Base-by-base conservation (phyloP, 129 eudicot genomes). In the Helianthus tuberosus region DNA sequence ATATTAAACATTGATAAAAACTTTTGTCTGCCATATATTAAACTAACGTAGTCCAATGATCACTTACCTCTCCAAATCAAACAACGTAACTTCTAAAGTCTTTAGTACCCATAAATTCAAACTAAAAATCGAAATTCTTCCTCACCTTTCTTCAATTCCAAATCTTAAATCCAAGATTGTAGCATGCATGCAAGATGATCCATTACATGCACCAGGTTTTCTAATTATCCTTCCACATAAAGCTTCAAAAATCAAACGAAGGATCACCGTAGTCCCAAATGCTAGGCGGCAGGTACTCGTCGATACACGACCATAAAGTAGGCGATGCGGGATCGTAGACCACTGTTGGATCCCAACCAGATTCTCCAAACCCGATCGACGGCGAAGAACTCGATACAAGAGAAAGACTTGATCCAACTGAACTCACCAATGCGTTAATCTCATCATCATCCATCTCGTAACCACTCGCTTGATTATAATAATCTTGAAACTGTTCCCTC, bases 191-290 rank as follows among this genome's bases (percentile, higher is more conserved):
- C 64, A 69, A 52, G 23, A 39, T 57, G 39, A 71, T 12, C 55
- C 49, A 51, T 32, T 32, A 32, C 4, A 32, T 32, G 36, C 36
- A 32, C 36, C 4, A 27, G 36, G 36, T 32, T 32, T 32, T 32
- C 4, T 3, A 2, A 32, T 32, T 3, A 32, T 32, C 36, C 36
- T 32, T 3, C 36, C 36, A 27, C 36, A 3, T 32, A 3, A 32
- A 32, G 36, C 36, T 32, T 79, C 84, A 78, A 79, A 79, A 86
- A 68, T 84, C 92, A 57, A 87, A 81, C 13, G 81, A 87, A 2
- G 92, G 89, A 81, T 86, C 87, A 0, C 84, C 88, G 20, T 83
- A 86, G 66, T 89, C 95, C 91, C 91, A 89, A 35, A 89, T 66
- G 58, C 83, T 68, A 9, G 86, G 72, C 15, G 79, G 75, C 8